These are phyloP conservation scores for Mortierella sp. DNA, from an alignment of 371 early-diverging fungal genomes.

Conservation along the genomic window DNA sequence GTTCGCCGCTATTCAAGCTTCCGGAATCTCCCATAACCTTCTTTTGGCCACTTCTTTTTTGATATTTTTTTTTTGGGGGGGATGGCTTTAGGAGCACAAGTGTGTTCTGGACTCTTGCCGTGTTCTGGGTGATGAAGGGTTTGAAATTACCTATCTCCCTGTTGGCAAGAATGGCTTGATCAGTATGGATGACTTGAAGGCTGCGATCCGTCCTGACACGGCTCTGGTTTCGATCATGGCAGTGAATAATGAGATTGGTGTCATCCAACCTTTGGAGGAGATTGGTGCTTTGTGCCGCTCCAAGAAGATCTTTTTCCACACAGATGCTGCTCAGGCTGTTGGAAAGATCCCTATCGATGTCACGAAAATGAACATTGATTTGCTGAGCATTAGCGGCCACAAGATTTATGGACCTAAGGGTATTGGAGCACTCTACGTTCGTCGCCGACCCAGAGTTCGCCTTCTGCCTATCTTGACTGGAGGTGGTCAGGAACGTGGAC, in stretches of 20 bases:
- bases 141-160: slow-evolving; percentile 98
- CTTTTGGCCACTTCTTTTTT: not conserved
- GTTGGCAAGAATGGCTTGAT: slow-evolving; percentile 92
- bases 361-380: slow-evolving; percentile 95
- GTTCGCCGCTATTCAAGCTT: not conserved
- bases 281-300: slow-evolving; percentile 93
- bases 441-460: slow-evolving; percentile 96
- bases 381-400: slow-evolving; percentile 98
- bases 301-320: slow-evolving; percentile 95
- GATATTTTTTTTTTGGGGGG: not conserved
- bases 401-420: slow-evolving; percentile 99
- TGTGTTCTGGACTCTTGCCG: slow-evolving; percentile 99
- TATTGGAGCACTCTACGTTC: slow-evolving; percentile 96
- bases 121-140: slow-evolving; percentile 96
- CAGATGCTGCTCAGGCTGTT: slow-evolving; percentile 99
- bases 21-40: not conserved
- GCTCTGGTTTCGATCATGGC: slow-evolving; percentile 97
- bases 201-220: slow-evolving; percentile 94
- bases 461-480: slow-evolving; percentile 95
- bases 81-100: slow-evolving; percentile 93
- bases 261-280: slow-evolving; percentile 95
- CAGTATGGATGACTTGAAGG: slow-evolving; percentile 80
- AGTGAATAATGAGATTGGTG: slow-evolving; percentile 99
- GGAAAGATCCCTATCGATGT: slow-evolving; percentile 99
- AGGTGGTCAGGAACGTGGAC: slow-evolving; percentile 99